Percentiles rank a stretch among this genome's conserved stretches.
Evolutionary conservation across 2,329 filamentous ascomycete genomes (phyloP).

Genomic region (Exophiala xenobiotica): DNA sequence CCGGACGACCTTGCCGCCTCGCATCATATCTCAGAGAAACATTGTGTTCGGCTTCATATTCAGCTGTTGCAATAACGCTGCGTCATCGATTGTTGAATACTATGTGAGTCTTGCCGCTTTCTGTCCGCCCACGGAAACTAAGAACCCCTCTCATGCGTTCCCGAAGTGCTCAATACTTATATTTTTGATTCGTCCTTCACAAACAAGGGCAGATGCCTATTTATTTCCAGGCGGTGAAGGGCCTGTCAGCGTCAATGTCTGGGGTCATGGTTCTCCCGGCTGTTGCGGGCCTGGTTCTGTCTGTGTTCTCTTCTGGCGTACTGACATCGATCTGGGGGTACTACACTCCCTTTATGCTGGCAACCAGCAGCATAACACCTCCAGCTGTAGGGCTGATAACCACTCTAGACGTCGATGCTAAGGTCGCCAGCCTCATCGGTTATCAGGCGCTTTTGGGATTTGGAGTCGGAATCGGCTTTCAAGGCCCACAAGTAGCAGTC

Average conservation of each 20-base stretch:
- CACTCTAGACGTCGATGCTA: constrained; percentile 31
- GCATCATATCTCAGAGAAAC: too few relatives aligned
- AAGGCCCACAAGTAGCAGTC: constrained; percentile 34
- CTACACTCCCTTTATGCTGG: constrained; percentile 34
- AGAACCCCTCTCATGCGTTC: too few relatives aligned
- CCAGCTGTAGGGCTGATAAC: constrained; percentile 26
- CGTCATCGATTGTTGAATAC: too few relatives aligned
- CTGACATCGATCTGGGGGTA: constrained; percentile 31
- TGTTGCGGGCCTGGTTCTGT: constrained; percentile 38
- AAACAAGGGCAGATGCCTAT: too few relatives aligned
- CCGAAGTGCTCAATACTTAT: too few relatives aligned
- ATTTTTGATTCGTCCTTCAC: too few relatives aligned
- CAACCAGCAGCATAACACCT: constrained; percentile 28
- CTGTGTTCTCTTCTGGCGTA: constrained; percentile 31
- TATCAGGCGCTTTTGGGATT: constrained; percentile 34
- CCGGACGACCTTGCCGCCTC: too few relatives aligned
- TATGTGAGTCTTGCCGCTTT: too few relatives aligned
- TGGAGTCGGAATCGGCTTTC: constrained; percentile 32
- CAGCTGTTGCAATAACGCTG: too few relatives aligned
- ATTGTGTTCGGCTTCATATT: too few relatives aligned
- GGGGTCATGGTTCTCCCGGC: constrained; percentile 40
- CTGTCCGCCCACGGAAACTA: too few relatives aligned
- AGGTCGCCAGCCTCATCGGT: constrained; percentile 31
- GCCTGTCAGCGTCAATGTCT: constrained; percentile 30
- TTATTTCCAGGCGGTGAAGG: constrained; percentile 36